A percentile compares a stretch with the other conserved stretches of the same genome.
Evolutionary conservation across 345 rosid species (phyloP).

Genomic region (Salix arbutifolia): DNA sequence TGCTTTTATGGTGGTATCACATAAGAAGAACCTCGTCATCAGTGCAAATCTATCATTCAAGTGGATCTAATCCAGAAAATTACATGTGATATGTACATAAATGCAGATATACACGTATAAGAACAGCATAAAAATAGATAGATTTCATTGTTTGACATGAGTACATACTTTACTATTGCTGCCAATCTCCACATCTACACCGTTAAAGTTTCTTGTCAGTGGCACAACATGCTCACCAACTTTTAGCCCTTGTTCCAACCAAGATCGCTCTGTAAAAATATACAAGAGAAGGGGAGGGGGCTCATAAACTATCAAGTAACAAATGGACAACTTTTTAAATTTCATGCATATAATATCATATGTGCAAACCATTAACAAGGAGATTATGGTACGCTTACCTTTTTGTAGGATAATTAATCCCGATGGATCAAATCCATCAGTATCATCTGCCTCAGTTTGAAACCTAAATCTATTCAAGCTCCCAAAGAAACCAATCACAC

Average conservation of each 20-base stretch:
- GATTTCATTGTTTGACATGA: neutral
- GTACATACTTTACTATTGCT: slow-evolving; percentile 45
- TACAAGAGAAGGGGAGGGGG: neutral
- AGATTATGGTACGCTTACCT: slow-evolving; percentile 37
- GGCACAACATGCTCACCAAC: slow-evolving; percentile 94
- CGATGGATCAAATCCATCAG: slow-evolving; percentile 91
- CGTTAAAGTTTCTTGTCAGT: slow-evolving; percentile 77
- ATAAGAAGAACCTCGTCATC: neutral
- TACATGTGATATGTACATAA: neutral
- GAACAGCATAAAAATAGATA: neutral
- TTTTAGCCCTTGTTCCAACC: slow-evolving; percentile 81
- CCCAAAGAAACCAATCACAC: slow-evolving; percentile 81
- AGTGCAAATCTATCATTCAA: neutral
- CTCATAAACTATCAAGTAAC: neutral
- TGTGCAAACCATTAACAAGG: neutral
- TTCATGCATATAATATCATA: neutral
- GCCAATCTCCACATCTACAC: slow-evolving; percentile 61
- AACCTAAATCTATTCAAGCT: slow-evolving; percentile 86
- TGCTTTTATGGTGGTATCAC: neutral
- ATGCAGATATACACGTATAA: neutral
- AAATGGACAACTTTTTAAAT: neutral
- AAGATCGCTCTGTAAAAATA: slow-evolving; percentile 55
- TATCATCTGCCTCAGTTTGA: slow-evolving; percentile 79
- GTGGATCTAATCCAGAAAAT: neutral
- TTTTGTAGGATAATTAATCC: slow-evolving; percentile 85